Base-by-base conservation (phyloP, 306 rosid species). In the Delonix regia region DNA sequence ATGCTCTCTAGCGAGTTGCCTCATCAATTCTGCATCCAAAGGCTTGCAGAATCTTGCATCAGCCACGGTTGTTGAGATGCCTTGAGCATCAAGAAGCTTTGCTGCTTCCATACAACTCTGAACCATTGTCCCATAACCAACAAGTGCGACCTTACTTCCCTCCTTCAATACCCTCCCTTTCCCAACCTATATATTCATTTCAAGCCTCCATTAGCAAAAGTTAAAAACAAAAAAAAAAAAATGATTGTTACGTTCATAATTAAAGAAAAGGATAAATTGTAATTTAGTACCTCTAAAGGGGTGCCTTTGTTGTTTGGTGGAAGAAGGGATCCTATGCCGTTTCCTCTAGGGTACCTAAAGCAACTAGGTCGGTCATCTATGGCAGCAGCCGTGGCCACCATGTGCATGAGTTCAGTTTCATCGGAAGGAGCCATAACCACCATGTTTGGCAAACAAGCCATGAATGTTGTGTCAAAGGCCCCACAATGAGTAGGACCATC, bases 401-500 rank as follows among this genome's bases (percentile, higher is more conserved):
- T 87, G 86, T 82, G 59, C 86, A 87, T 87, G 12, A 87, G 88
- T 68, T 87, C 88, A 0, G 70, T 53, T 84, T 87, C 90, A 27
- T 81, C 53, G 18, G 90, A 81, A 49, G 90, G 87, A 56, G 88
- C 88, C 88, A 87, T 79, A 14, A 82, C 90, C 71, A 87, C 88
- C 87, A 87, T 87, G 81, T 85, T 87, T 2, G 90, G 90, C 48
- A 87, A 75, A 65, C 90, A 87, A 47, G 87, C 87, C 90, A 87
- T 80, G 81, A 57, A 87, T 16, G 86, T 84, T 16, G 82, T 84
- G 78, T 87, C 90, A 62, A 84, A 87, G 38, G 88, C 90, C 25
- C 90, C 88, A 13, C 90, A 87, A 68, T 84, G 90, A 12, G 88
- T 87, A 27, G 88, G 88, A 42, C 90, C 90, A 81, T 87, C 90